Base-by-base conservation (phyloP, 345 rosid species). In the Eucalyptus tenuipes region DNA sequence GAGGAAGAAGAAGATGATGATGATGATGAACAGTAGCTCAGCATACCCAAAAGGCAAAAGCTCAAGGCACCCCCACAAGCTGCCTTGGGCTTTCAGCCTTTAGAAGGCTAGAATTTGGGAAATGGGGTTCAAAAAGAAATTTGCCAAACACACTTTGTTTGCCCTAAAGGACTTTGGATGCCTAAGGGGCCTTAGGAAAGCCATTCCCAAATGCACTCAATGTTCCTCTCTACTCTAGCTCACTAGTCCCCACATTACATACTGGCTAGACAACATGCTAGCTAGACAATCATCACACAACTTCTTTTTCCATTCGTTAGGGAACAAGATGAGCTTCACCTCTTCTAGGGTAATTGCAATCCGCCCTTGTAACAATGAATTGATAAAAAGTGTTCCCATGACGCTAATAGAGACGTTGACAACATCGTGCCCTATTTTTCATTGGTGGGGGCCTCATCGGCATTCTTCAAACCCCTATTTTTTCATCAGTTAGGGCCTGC, bases 261-360 rank as follows among this genome's bases (percentile, higher is more conserved):
- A 17, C 1, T 50, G 0, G 9, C 2, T 0, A 50, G 22, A 50
- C 22, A 50, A 50, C 55, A 17, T 50, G 17, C 1, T 50, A 0
- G 9, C 2, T 0, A 50, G 22, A 50, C 22, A 50, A 50, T 50
- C 22, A 50, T 50, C 55, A 50, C 22, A 0, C 55, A 29, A 29
- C 33, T 29, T 61, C 0, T 29, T 61, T 13, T 61, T 17, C 71
- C 71, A 61, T 7, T 27, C 2, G 2, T 29, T 13, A 61, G 37
- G 14, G 16, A 13, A 64, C 8, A 64, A 64, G 17, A 0, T 13
- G 71, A 15, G n/a, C 71, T 64, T 64, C 31, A 64, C 37, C 18
- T 29, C 37, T 64, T 61, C 33, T 12, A n/a, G 17, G 33, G 71
- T n/a, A 64, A 64, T n/a, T 2, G 3, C 31, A 64, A 16, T 16